These are phyloP conservation scores for Phytophthora europaea DNA, from an alignment of 352 stramenopile genomes.

Conservation along the genomic window DNA sequence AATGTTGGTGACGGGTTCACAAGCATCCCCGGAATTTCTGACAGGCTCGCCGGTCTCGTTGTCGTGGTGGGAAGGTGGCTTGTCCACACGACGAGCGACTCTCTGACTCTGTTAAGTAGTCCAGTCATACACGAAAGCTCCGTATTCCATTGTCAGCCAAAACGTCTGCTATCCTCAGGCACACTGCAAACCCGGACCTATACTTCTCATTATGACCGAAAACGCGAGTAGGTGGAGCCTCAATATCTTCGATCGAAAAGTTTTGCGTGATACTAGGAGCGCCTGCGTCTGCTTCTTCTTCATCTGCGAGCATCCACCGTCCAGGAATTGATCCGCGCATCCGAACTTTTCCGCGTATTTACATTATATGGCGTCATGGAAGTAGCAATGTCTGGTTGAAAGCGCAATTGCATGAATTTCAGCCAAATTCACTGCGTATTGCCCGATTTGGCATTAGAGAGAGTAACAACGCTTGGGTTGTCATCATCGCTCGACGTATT, in stretches of 20 bases:
- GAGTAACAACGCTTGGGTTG: neutral
- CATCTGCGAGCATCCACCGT: neutral
- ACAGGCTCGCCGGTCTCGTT: neutral
- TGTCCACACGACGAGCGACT: neutral
- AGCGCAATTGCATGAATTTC: neutral
- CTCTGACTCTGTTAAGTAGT: neutral
- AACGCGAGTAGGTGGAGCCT: no score
- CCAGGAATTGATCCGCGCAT: neutral
- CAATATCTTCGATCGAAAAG: no score
- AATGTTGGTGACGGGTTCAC: no score
- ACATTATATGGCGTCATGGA: neutral
- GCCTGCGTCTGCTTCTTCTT: no score
- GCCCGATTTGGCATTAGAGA: neutral
- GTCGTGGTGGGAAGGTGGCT: neutral
- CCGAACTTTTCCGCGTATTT: neutral
- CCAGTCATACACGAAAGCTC: conserved; percentile 3
- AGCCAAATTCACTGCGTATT: neutral
- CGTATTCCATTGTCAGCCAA: conserved; percentile 10
- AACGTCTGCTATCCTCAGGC: conserved; percentile 4
- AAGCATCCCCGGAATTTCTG: no score
- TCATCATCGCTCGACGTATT: no score
- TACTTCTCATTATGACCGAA: no score
- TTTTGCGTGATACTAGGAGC: no score
- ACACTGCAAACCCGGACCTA: no score
- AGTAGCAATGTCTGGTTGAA: neutral